These are phyloP conservation scores for Yamadazyma takamatsuzukensis DNA, from an alignment of 805 yeast genomes.

Conservation along the genomic window DNA sequence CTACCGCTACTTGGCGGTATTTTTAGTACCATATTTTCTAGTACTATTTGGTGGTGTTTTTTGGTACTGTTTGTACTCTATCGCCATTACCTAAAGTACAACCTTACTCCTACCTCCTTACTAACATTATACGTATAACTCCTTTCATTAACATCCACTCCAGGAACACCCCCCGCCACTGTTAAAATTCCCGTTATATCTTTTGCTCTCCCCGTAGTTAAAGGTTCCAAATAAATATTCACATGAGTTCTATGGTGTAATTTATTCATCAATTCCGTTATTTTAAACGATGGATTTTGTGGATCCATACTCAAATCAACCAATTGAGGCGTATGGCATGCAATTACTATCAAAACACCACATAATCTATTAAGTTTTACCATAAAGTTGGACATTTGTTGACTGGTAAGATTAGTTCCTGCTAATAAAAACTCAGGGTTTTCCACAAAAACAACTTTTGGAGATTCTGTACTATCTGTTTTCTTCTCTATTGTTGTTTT, in stretches of 20 bases:
- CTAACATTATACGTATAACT: conserved; percentile 60
- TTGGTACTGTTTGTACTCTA: conserved; percentile 27
- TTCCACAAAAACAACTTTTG: conserved; percentile 39
- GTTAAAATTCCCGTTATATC: conserved; percentile 75
- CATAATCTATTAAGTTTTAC: conserved; percentile 29
- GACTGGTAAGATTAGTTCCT: conserved; percentile 35
- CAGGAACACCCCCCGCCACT: conserved; percentile 53
- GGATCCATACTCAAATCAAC: conserved; percentile 20
- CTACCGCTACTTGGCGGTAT: too few relatives aligned
- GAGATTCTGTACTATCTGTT: conserved; percentile 2
- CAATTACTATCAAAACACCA: conserved; percentile 32
- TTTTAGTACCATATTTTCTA: too few relatives aligned
- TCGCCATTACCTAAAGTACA: conserved; percentile 37
- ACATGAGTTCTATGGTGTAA: conserved; percentile 49
- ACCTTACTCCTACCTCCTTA: conserved; percentile 48
- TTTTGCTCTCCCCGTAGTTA: conserved; percentile 76
- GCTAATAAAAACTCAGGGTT: conserved; percentile 45
- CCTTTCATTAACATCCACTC: conserved; percentile 42
- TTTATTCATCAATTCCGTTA: conserved; percentile 45
- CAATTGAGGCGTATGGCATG: conserved; percentile 37
- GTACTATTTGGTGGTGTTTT: conserved; percentile 23
- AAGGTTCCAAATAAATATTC: conserved; percentile 58
- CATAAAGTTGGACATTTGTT: conserved; percentile 31
- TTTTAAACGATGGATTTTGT: conserved; percentile 34
- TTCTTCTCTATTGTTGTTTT: conserved; percentile 6